A percentile compares a stretch with the other conserved stretches of the same genome.
phyloP scores from a whole-genome alignment of 345 rosid species.

The Orychophragmus violaceus region DNA sequence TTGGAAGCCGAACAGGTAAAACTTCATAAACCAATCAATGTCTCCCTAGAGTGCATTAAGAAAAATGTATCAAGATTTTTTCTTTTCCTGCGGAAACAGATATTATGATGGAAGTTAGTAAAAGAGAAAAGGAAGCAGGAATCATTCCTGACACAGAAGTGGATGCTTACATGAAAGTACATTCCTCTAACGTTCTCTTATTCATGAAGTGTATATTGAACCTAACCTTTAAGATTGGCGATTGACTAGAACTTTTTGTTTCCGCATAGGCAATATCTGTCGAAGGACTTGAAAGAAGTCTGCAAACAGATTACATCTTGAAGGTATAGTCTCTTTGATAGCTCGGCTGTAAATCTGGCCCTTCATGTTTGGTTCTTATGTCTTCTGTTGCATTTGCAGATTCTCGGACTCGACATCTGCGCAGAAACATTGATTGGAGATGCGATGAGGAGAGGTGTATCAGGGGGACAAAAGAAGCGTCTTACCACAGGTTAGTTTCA shows the following conservation, averaged over 20 bases:
- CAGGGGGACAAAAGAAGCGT: slow-evolving; percentile 83
- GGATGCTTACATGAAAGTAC: slow-evolving; percentile 80
- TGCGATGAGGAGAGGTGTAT: slow-evolving; percentile 71
- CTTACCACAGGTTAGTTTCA: slow-evolving; percentile 60
- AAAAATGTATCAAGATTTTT: background rate
- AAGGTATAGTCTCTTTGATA: slow-evolving; percentile 43
- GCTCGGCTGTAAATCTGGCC: background rate
- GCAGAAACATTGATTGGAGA: slow-evolving; percentile 68
- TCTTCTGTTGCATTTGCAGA: slow-evolving; percentile 33
- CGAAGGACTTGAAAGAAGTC: slow-evolving; percentile 56
- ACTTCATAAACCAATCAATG: background rate
- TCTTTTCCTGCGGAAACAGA: slow-evolving; percentile 35
- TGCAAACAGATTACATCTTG: slow-evolving; percentile 71
- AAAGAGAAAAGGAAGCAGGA: slow-evolving; percentile 73
- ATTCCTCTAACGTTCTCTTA: background rate
- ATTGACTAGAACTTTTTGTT: background rate
- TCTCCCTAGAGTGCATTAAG: background rate
- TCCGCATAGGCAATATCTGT: slow-evolving; percentile 55
- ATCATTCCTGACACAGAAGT: slow-evolving; percentile 90
- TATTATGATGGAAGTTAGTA: slow-evolving; percentile 58
- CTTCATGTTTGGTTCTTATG: background rate
- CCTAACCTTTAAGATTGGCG: background rate
- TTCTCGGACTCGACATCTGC: slow-evolving; percentile 68
- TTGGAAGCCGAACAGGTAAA: slow-evolving; percentile 51
- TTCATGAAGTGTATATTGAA: background rate